phyloP scores from a whole-genome alignment of 2,329 filamentous ascomycete genomes.

The Beauveria bassiana region DNA sequence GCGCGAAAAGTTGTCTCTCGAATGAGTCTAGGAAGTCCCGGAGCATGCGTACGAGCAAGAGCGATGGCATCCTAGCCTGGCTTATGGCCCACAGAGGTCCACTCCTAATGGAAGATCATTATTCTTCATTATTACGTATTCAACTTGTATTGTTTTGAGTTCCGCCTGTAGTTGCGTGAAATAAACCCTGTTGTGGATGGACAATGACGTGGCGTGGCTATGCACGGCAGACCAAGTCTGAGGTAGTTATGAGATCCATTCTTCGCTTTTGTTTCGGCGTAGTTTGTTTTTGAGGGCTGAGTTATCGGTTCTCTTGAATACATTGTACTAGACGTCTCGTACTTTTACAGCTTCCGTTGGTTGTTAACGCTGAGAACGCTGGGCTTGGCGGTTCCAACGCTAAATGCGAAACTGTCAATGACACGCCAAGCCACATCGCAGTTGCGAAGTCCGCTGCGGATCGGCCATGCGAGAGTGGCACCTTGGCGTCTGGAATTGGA shows the following conservation, averaged over 20 bases:
- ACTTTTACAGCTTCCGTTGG: neutral
- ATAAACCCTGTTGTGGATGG: neutral
- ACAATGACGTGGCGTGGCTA: neutral
- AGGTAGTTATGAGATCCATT: neutral
- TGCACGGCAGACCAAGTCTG: neutral
- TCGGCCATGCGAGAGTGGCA: neutral
- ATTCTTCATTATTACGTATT: neutral
- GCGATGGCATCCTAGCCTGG: neutral
- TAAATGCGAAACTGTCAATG: neutral
- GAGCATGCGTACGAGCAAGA: neutral
- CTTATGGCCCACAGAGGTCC: conserved; percentile 1
- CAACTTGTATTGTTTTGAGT: neutral
- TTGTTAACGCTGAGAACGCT: neutral
- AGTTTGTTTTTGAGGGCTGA: too few species aligned
- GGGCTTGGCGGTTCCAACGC: neutral
- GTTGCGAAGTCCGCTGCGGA: conserved; percentile 8
- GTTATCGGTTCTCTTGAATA: neutral
- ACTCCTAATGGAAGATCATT: neutral
- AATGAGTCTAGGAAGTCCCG: neutral
- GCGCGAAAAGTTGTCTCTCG: neutral
- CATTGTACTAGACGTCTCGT: neutral
- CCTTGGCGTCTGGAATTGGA: neutral
- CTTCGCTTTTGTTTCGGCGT: neutral
- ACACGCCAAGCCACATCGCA: conserved; percentile 4
- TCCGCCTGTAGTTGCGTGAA: neutral